Base-by-base conservation (phyloP, 768 basidiomycete species). In the Crepidotus variabilis region DNA sequence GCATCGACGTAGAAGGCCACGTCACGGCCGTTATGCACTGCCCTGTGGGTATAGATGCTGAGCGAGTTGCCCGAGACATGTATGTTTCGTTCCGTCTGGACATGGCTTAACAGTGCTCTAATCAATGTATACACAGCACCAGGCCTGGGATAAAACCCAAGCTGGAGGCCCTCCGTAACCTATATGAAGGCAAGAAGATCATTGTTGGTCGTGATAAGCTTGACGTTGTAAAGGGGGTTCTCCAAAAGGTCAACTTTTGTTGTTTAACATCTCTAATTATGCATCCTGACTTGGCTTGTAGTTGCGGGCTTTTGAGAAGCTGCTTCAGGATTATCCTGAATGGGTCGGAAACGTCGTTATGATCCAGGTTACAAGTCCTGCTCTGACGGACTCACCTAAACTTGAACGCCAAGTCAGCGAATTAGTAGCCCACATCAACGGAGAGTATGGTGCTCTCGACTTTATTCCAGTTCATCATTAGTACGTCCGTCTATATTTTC, bases 381-480 rank as follows among this genome's bases (percentile, higher is more conserved):
- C 94, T 0, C 77, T 96, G 60, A 87, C 89, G 3, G 96, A 98
- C 68, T 92, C 90, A 32, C 91, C 94, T 18, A 95, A 94, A 70
- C 80, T 99, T 52, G 96, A 98, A 74, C 81, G 93, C 20, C 88
- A 93, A 76, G 85, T 98, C 14, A 94, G 92, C 52, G 94, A 98
- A 70, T 75, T 97, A 21, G 95, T 98, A 46, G 87, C 93, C 20
- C 89, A 92, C 63, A 96, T 98, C 72, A 98, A 98, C 66, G 94
- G 94, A 51, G 88, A 94, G 65, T 98, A 92, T 66, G 97, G 96
- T 21, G 87, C 87, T 60, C 72, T 99, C 35, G 93, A 97, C 71
- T 98, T 97, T 66, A 90, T 93, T 63, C 96, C 96, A 18, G 92
- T 98, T 33, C 96, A 99, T 69, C 97, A 99, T 66, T 98, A 97